Percentiles rank a stretch among this genome's conserved stretches.
Evolutionary conservation across 805 yeast species (phyloP).

Genomic region (Yarrowia keelungensis): DNA sequence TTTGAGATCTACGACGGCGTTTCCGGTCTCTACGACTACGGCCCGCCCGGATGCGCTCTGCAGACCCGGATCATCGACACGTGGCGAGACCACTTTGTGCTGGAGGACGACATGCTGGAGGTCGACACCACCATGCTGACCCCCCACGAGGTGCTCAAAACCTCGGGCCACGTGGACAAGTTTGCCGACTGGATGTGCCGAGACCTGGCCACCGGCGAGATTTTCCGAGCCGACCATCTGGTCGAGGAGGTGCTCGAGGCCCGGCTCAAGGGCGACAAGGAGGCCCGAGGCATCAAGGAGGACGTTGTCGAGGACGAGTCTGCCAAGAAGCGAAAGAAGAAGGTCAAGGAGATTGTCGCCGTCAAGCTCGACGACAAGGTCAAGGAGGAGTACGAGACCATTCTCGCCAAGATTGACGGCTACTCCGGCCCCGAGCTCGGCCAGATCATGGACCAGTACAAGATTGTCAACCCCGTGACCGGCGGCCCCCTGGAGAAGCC

Average conservation of each 20-base stretch:
- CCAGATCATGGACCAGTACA: slow-evolving; percentile 78
- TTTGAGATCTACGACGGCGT: slow-evolving; percentile 99
- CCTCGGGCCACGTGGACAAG: slow-evolving; percentile 99
- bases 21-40: slow-evolving; percentile 96
- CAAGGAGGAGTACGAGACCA: slow-evolving; percentile 79
- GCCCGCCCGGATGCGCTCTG: slow-evolving; percentile 99
- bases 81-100: slow-evolving; percentile 97
- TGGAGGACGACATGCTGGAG: slow-evolving; percentile 98
- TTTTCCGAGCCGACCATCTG: slow-evolving; percentile 97
- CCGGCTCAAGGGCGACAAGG: slow-evolving; percentile 94
- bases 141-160: slow-evolving; percentile 95
- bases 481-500: slow-evolving; percentile 88
- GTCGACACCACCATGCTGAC: slow-evolving; percentile 98
- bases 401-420: slow-evolving; percentile 91
- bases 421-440: slow-evolving; percentile 93
- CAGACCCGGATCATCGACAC: slow-evolving; percentile 93
- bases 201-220: slow-evolving; percentile 94
- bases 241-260: slow-evolving; percentile 98
- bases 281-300: slow-evolving; percentile 87
- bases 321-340: slow-evolving; percentile 90
- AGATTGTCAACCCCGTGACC: slow-evolving; percentile 91
- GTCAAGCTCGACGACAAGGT: slow-evolving; percentile 83
- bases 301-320: slow-evolving; percentile 78
- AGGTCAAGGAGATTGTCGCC: slow-evolving; percentile 89
- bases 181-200: slow-evolving; percentile 99